These are phyloP conservation scores for Rhynchospora pubera DNA, from an alignment of 176 grass and related monocot genomes.

Conservation along the genomic window DNA sequence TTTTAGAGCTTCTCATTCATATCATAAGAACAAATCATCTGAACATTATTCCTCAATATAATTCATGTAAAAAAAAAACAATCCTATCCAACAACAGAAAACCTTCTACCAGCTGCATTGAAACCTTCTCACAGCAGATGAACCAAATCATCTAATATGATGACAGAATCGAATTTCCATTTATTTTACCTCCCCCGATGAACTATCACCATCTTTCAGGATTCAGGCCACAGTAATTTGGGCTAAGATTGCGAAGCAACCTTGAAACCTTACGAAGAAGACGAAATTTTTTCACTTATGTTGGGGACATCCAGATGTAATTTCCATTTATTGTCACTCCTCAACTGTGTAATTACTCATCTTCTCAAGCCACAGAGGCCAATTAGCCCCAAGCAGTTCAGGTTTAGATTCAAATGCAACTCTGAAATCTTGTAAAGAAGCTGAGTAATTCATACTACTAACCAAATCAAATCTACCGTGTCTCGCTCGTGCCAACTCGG, in stretches of 20 bases:
- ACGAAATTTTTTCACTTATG: conserved; percentile 11
- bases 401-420: conserved; percentile 42
- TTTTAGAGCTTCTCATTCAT: neutral
- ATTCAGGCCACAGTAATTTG: conserved; percentile 7
- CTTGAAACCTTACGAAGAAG: conserved; percentile 39
- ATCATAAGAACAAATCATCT: neutral
- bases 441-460: conserved; percentile 25
- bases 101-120: neutral
- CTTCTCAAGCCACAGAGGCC: conserved; percentile 31
- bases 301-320: neutral
- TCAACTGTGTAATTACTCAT: conserved; percentile 6
- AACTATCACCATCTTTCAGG: conserved; percentile 29
- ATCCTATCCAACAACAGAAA: neutral
- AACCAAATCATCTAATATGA: neutral
- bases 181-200: neutral
- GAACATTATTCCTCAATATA: neutral
- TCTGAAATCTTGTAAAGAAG: conserved; percentile 51
- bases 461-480: conserved; percentile 3
- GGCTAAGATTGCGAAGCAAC: conserved; percentile 38
- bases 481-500: conserved; percentile 50
- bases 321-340: neutral
- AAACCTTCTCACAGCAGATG: neutral
- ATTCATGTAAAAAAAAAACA: neutral
- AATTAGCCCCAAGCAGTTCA: conserved; percentile 32
- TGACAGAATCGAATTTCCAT: neutral